Evolutionary conservation across 2,329 filamentous ascomycete species (phyloP), one percentile per base, ranked within the genome.

Genomic region (Trichoderma breve): DNA sequence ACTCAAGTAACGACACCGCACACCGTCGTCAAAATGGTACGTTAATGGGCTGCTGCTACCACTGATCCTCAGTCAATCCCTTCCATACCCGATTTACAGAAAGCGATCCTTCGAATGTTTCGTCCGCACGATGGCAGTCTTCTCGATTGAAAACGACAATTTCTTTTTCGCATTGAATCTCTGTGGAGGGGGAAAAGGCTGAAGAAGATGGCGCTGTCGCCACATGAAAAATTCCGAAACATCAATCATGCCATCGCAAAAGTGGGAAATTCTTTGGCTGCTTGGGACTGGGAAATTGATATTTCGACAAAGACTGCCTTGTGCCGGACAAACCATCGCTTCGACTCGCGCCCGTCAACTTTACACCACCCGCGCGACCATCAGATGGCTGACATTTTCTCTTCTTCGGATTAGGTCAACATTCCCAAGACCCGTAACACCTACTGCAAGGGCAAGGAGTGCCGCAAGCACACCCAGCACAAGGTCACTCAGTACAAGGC

Each of bases 401-500:
- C 14, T 64, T 51, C 71, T 74, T 76, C 72, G 72, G 72, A 72
- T 75, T 79, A 95, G 95, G 94, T 97, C 89, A 97, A 97, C 93
- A 93, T 97, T 88, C 94, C 95, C 83, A 97, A 97, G 90, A 97
- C 94, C 85, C 91, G 94, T 84, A 93, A 94, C 88, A 97, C 95
- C 86, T 97, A 94, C 89, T 97, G 93, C 93, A 97, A 97, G 90
- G 93, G 93, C 89, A 95, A 92, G 89, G 91, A 94, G 83, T 97
- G 94, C 93, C 90, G 89, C 82, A 94, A 94, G 88, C 93, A 95
- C 90, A 94, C 92, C 82, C 91, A 93, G 85, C 92, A 95, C 90
- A 94, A 94, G 88, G 93, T 96, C 83, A 96, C 93, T 80, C 94
- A 97, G 88, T 97, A 97, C 92, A 97, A 97, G 89, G 93, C 93